Base-by-base conservation (phyloP, 768 basidiomycete genomes). In the Lactarius psammicola region DNA sequence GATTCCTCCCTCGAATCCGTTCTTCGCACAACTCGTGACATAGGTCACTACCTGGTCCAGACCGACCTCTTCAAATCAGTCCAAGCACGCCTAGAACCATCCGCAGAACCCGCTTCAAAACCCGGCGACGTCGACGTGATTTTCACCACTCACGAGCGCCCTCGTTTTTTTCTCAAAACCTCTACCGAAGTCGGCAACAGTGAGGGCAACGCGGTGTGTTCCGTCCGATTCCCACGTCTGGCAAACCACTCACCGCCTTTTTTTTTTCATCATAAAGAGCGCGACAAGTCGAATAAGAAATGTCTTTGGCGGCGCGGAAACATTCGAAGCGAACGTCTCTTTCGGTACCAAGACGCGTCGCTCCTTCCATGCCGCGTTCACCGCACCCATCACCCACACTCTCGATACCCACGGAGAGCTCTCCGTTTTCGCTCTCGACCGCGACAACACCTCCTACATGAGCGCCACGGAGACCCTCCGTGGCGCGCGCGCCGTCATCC, bases 151-250 rank as follows among this genome's bases (percentile, higher is more conserved):
- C 80, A 83, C 46, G 95, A 98, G 75, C 84, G 84, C 63, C 86
- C 92, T 6, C 79, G 92, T 42, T 85, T 88, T 70, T 93, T 82
- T 70, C 71, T 95, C 8, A 92, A 90, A 68, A 92, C 88, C 3
- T 83, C 91, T 5, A 98, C 95, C 3, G 95, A 98, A 72, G 80
- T 98, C 7, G 96, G 97, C 4, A 94, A 96, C 66, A 89, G 88
- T 58, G 97, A 98, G 75, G 96, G 92, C 13, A 94, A 80, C 62
- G 94, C 94, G n/a, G 95, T 94, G 73, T 73, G 92, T 83, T 20
- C 20, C 33, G 7, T 60, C 0, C 28, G 34, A 55, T 62, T 40
- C n/a, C 15, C 62, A 26, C 51, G 10, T 60, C 26, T 18, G 49
- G 51, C 65, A 31, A 58, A 57, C 56, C 56, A 53, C 44, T 56